phyloP scores from a whole-genome alignment of 2,329 filamentous ascomycete species.

The Trichoderma lentiforme region DNA sequence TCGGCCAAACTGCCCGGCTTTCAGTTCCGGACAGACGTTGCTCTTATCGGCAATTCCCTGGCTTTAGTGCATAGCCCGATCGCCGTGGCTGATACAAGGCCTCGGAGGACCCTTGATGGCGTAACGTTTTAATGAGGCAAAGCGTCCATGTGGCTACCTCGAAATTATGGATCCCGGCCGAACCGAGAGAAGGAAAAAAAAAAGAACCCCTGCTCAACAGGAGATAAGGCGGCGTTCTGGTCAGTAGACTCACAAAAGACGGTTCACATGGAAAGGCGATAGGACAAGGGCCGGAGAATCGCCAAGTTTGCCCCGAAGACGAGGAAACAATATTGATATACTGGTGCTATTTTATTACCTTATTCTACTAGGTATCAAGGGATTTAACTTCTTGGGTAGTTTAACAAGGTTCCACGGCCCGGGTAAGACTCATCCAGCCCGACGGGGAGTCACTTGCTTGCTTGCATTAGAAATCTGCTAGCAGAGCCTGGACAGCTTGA shows the following conservation, averaged over 20 bases:
- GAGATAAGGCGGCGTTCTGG: constrained; percentile 4
- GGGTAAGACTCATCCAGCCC: constrained; percentile 6
- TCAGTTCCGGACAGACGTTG: neutral
- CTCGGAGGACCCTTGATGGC: neutral
- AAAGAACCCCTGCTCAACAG: neutral
- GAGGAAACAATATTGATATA: neutral
- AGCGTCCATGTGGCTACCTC: neutral
- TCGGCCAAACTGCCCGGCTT: neutral
- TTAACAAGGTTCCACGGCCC: neutral
- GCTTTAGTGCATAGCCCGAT: neutral
- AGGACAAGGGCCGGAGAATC: neutral
- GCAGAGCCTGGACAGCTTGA: neutral
- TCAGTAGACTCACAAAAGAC: neutral
- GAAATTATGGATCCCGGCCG: constrained; percentile 9
- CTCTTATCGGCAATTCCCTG: neutral
- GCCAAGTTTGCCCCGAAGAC: neutral
- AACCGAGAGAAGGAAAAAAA: neutral
- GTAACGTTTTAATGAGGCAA: neutral
- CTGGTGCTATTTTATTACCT: neutral
- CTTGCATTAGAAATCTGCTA: neutral
- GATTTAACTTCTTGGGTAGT: neutral
- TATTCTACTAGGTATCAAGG: neutral
- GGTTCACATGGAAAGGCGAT: neutral
- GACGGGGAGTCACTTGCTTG: constrained; percentile 11
- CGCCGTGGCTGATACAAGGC: neutral